Base-by-base conservation (phyloP, 78 protist species). In the Guillardia theta region DNA sequence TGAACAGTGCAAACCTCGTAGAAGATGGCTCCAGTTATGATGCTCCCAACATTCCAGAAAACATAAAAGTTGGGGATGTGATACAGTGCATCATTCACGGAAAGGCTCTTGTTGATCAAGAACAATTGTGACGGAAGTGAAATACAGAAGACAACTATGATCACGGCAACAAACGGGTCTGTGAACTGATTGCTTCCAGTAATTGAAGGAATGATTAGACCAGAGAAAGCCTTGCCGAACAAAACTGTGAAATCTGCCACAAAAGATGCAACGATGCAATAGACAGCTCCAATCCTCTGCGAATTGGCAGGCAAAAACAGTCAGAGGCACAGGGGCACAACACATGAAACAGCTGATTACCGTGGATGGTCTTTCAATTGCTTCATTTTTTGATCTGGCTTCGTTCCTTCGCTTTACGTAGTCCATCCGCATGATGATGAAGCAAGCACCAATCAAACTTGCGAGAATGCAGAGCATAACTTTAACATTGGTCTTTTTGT, bases 81-180 rank as follows among this genome's bases (percentile, higher is more conserved):
- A 50, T 43, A 78, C 0, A 78, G 90, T 10, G 90, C 90, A n/a
- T 78, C 90, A 19, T 78, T 78, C 37, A 78, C 90, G 90, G 90
- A 8, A 36, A 78, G 48, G 24, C 44, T n/a, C 50, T 18, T 10
- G 90, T 37, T 30, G 53, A 78, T 43, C 50, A 43, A 8, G 18
- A n/a, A 24, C 1, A 70, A 10, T 6, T 70, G 83, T 0, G 83
- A 70, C 15, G 90, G 90, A 36, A 78, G 48, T 18, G 90, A 78
- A 50, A 78, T 18, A 50, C 18, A n/a, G 50, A 78, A 78, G 30
- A 37, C 90, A 4, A 18, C 44, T 36, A 78, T 48, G 8, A 78
- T 78, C 50, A 78, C 6, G 50, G 39, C 90, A 4, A 18, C 18
- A 18, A 78, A 78, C 43, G 90, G 90, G 15, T 18, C 18, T 27